Conservation (phyloP, 2,329 filamentous ascomycete species). For the Alternaria hordeiaustralica region DNA sequence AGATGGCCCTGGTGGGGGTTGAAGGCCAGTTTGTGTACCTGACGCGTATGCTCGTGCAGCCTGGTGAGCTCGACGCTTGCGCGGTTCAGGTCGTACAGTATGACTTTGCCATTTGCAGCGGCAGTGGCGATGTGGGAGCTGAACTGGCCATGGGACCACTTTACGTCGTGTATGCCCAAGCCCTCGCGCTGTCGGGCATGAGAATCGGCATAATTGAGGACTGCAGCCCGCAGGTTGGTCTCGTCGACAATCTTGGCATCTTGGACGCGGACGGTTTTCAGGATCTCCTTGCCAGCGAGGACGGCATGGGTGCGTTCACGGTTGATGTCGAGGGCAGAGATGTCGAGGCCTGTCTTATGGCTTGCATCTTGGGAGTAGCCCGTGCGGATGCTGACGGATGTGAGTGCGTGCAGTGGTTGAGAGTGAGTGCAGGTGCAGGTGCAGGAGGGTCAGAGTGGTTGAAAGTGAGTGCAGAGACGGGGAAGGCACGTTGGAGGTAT, state of each 20-base stretch:
- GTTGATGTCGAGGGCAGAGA: constrained; percentile 68
- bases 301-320: constrained; percentile 68
- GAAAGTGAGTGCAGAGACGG: background rate
- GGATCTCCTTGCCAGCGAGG: constrained; percentile 69
- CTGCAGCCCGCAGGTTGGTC: constrained; percentile 67
- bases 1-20: constrained; percentile 67
- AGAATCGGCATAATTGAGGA: constrained; percentile 62
- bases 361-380: constrained; percentile 62
- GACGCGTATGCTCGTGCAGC: constrained; percentile 69
- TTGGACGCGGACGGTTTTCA: constrained; percentile 68
- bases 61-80: constrained; percentile 66
- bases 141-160: constrained; percentile 69
- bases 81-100: constrained; percentile 69
- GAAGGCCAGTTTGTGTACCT: constrained; percentile 70
- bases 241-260: constrained; percentile 66
- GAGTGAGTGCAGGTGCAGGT: background rate
- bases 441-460: background rate
- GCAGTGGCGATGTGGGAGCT: constrained; percentile 68
- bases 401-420: background rate
- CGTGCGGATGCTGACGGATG: constrained; percentile 48
- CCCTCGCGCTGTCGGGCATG: constrained; percentile 62
- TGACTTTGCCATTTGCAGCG: constrained; percentile 69
- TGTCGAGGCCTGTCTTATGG: constrained; percentile 69
- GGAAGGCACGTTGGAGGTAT: background rate
- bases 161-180: constrained; percentile 69